Evolutionary conservation across 768 basidiomycete species (phyloP).

Genomic region (Kwoniella botswanensis): DNA sequence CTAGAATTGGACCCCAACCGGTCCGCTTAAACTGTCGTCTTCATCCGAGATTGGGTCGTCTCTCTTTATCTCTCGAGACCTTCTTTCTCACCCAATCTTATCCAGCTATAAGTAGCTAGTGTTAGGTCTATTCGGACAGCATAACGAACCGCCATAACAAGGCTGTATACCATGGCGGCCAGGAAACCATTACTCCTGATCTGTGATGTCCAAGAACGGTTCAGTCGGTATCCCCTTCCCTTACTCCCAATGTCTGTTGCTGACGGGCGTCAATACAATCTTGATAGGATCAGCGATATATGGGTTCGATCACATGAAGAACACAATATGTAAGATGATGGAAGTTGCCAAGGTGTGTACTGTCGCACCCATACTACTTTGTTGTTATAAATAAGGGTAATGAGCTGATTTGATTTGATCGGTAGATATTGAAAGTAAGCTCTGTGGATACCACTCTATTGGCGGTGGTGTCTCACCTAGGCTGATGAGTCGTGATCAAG

Average conservation of each 20-base stretch:
- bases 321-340: conserved; percentile 77
- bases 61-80: too few relatives aligned
- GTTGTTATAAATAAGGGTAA: background rate
- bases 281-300: conserved; percentile 62
- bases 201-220: conserved; percentile 81
- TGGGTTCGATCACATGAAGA: conserved; percentile 72
- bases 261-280: conserved; percentile 56
- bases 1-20: too few relatives aligned
- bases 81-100: too few relatives aligned
- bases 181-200: conserved; percentile 66
- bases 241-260: background rate
- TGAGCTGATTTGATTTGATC: background rate
- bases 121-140: too few relatives aligned
- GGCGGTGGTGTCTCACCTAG: background rate
- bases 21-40: too few relatives aligned
- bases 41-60: too few relatives aligned
- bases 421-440: conserved; percentile 24
- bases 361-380: background rate
- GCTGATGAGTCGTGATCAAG: conserved; percentile 63
- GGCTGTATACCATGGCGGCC: background rate
- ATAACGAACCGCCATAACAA: too few relatives aligned
- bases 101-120: too few relatives aligned
- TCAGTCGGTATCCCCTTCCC: conserved; percentile 62
- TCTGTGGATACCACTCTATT: background rate
- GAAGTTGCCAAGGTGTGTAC: conserved; percentile 69